Evolutionary conservation across 2,329 filamentous ascomycete species (phyloP), one percentile per base, ranked within the genome.

Genomic region (Penicillium digitatum): DNA sequence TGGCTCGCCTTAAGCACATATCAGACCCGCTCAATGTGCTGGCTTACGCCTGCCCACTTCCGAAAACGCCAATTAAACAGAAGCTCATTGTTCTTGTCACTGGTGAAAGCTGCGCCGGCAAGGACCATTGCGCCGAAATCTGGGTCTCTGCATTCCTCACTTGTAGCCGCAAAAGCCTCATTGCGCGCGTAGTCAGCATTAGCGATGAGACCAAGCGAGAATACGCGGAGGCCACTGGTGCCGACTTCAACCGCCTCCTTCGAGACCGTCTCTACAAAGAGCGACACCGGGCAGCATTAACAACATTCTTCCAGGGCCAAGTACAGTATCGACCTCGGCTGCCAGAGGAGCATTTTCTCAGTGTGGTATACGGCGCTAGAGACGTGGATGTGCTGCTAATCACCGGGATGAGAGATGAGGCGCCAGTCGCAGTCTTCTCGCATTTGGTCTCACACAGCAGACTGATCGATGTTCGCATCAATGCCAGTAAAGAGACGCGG

Each of bases 391-490:
- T 86, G 45, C 69, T 87, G 40, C 54, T 87, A 0, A 80, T 88
- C 59, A 87, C 83, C 0, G 84, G 83, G 0, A 81, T 86, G 80
- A 80, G 82, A 74, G 84, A 87, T 46, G 71, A 81, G 45, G 79
- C 82, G 5, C 84, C 84, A 0, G 75, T 86, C 11, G 72, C 80
- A 57, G 39, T 58, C 12, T 78, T 84, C 0, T 80, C 80, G n/a
- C 78, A 81, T 71, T 63, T 85, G 24, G 79, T 84, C 11, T 76
- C 82, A 46, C 66, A 75, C 1, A 79, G 72, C 56, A 80, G 73
- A 58, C 54, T 87, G 18, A 32, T 87, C 44, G 84, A 87, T 32
- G 70, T 87, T 57, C 73, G 66, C 18, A 70, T 87, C 50, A 26
- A 73, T 57, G 75, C 76, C 24, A 74, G 65, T 54, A 47, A 73